These are phyloP conservation scores for Helenozyma rhizophorensis DNA, from an alignment of 805 yeast genomes.

Conservation along the genomic window DNA sequence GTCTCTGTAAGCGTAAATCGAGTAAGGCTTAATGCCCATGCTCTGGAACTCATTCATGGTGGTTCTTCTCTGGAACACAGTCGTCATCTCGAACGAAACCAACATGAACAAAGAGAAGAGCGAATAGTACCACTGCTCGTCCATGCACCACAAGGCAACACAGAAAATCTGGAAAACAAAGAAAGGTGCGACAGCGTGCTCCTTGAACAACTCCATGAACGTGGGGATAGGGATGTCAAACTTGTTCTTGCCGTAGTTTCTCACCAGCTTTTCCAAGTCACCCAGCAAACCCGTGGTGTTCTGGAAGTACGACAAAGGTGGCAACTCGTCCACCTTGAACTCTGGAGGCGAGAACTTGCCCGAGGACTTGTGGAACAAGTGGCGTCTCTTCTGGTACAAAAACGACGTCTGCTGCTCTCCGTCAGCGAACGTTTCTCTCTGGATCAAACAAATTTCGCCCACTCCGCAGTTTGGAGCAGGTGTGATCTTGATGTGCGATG, in stretches of 20 bases:
- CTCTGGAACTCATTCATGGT: conserved; percentile 94
- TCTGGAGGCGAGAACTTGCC: conserved; percentile 74
- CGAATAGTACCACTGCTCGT: conserved; percentile 95
- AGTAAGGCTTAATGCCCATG: conserved; percentile 94
- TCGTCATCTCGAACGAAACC: conserved; percentile 87
- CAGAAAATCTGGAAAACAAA: conserved; percentile 96
- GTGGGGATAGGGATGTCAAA: conserved; percentile 96
- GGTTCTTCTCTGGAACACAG: conserved; percentile 91
- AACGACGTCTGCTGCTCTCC: conserved; percentile 67
- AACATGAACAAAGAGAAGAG: conserved; percentile 88
- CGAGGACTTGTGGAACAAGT: conserved; percentile 55
- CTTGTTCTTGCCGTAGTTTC: conserved; percentile 76
- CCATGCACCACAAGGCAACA: conserved; percentile 92
- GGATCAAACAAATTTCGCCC: conserved; percentile 69
- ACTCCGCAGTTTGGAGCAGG: conserved; percentile 87
- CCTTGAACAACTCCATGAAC: conserved; percentile 84
- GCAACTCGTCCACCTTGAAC: conserved; percentile 61
- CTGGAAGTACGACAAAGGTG: conserved; percentile 57
- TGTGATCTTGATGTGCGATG: conserved; percentile 66
- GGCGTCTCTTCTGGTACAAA: conserved; percentile 88
- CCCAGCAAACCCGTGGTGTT: conserved; percentile 51
- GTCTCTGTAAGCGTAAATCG: conserved; percentile 68
- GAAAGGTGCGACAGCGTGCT: conserved; percentile 97
- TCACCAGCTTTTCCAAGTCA: conserved; percentile 42
- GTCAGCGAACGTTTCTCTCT: conserved; percentile 48